Conservation (phyloP, 345 rosid species). For the Eucalyptus pauciflora region DNA sequence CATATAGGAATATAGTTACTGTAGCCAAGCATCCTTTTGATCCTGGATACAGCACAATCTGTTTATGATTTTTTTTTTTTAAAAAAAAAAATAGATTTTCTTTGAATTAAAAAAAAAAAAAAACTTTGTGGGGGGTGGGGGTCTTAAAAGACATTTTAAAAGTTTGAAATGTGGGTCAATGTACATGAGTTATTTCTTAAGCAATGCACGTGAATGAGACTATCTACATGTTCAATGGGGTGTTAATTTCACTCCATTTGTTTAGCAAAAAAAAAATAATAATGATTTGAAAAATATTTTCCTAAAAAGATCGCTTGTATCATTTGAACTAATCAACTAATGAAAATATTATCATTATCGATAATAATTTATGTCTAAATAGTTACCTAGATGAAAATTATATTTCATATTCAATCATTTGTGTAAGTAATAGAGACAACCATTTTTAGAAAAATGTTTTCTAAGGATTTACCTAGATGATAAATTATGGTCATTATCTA, state of each 20-base stretch:
- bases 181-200: neutral
- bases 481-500: neutral
- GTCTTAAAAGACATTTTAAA: neutral
- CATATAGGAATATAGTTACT: neutral
- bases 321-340: neutral
- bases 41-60: neutral
- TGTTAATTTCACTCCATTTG: neutral
- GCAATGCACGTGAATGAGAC: neutral
- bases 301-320: neutral
- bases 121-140: neutral
- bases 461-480: neutral
- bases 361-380: neutral
- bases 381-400: neutral
- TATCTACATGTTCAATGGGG: neutral
- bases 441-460: neutral
- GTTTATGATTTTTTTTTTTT: neutral
- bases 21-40: neutral
- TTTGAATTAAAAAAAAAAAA: neutral
- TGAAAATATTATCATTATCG: neutral
- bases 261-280: neutral
- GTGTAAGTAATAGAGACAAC: neutral
- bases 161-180: neutral
- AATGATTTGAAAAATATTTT: neutral
- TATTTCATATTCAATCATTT: neutral
- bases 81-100: neutral